Evolutionary conservation across 2,329 filamentous ascomycete species (phyloP), one percentile per base, ranked within the genome.

Genomic region (Cryoendolithus antarcticus): DNA sequence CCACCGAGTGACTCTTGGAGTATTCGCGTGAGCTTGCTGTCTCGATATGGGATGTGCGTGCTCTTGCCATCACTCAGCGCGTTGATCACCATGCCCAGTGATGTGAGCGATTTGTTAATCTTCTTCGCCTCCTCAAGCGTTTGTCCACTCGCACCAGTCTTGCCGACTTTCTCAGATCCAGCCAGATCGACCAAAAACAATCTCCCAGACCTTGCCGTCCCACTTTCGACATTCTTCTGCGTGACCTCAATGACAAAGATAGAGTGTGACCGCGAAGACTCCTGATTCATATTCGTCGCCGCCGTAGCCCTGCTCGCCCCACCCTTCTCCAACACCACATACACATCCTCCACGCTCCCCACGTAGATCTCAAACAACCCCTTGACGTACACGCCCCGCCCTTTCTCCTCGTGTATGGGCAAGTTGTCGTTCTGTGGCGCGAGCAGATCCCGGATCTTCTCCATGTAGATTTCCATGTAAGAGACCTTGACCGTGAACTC

Each of bases 381-480:
- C 64, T 96, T 96, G 55, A 96, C 91, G 56, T 96, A 96, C 1
- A 96, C 89, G 39, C 91, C 91, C 44, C 85, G 75, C 58, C 82
- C 91, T 72, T 95, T 94, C 64, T 96, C 91, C 57, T 98, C 91
- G 65, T 96, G 91, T n/a, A 96, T 80, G 0, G 89, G 88, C 38
- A 98, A 69, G 58, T 96, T 96, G 66, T 95, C 89, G 63, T 96
- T 94, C 44, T 88, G 82, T 8, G 91, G 91, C 15, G 82, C 79
- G 47, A 98, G 69, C 55, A 98, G 66, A 76, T 98, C 91, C 55
- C 89, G 78, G 61, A 98, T 96, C 52, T 83, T 79, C 67, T 98
- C 91, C 91, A 96, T 98, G 70, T 98, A 98, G 48, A 98, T 96
- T 65, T 98, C 91, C 88, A 98, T 95, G 65, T 96, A 96, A 63